Evolutionary conservation across 1,284 basidiomycete genomes (phyloP).

Genomic region (Cutaneotrichosporon curvatum): DNA sequence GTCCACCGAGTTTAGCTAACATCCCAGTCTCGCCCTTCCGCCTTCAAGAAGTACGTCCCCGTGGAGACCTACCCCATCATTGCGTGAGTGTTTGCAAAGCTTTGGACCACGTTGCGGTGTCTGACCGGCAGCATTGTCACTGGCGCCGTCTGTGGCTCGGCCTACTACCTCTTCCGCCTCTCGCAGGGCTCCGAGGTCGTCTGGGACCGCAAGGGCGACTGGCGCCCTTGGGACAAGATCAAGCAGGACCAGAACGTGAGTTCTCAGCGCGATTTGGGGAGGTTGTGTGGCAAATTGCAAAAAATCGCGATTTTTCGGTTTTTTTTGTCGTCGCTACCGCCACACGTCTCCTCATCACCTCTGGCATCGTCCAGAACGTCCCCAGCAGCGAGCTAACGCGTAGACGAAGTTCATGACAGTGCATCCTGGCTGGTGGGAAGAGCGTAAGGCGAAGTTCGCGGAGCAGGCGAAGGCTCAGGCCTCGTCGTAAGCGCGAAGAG

Average conservation of each 20-base stretch:
- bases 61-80: slow-evolving; percentile 34
- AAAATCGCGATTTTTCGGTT: too few relatives aligned
- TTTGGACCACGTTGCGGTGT: too few relatives aligned
- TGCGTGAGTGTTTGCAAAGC: slow-evolving; percentile 22
- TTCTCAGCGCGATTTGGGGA: too few relatives aligned
- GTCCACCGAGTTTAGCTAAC: not conserved
- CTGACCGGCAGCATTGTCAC: slow-evolving; percentile 32
- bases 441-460: slow-evolving; percentile 27
- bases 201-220: slow-evolving; percentile 42
- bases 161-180: slow-evolving; percentile 39
- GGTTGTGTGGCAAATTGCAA: too few relatives aligned
- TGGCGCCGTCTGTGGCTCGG: slow-evolving; percentile 34
- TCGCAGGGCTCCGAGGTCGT: slow-evolving; percentile 42
- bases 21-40: slow-evolving; percentile 5
- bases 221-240: slow-evolving; percentile 44
- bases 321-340: too few relatives aligned
- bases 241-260: slow-evolving; percentile 42
- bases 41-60: slow-evolving; percentile 27
- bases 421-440: slow-evolving; percentile 38
- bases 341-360: slow-evolving; percentile 11
- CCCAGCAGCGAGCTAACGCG: not conserved
- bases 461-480: too few relatives aligned
- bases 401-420: slow-evolving; percentile 36
- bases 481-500: too few relatives aligned
- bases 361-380: not conserved